Conservation (phyloP, 352 stramenopile species). For the Lagenidium sp. region DNA sequence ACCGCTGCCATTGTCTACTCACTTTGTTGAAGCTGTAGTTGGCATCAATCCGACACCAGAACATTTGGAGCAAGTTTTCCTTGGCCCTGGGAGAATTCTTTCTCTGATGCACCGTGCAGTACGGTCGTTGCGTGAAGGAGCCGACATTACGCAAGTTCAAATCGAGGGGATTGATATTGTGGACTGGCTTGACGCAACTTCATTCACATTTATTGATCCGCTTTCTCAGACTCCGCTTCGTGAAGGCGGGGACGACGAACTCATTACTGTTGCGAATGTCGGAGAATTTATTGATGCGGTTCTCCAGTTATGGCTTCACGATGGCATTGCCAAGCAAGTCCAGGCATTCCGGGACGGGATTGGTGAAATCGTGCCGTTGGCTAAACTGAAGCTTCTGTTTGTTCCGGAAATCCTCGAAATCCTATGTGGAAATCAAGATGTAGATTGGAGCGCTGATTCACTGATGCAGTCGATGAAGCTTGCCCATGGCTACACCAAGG, state of each 20-base stretch:
- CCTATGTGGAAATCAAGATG: constrained; percentile 66
- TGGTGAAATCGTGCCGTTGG: constrained; percentile 56
- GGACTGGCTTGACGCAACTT: constrained; percentile 58
- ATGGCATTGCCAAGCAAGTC: constrained; percentile 55
- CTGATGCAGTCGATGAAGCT: constrained; percentile 69
- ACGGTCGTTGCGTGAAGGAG: constrained; percentile 7
- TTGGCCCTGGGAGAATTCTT: constrained; percentile 52
- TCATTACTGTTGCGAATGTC: constrained; percentile 51
- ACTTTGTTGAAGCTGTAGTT: no score
- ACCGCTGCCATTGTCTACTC: constrained; percentile 52
- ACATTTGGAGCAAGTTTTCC: constrained; percentile 50
- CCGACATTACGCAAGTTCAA: constrained; percentile 27
- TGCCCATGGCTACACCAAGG: constrained; percentile 75
- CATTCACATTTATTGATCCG: constrained; percentile 71
- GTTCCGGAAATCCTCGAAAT: constrained; percentile 54
- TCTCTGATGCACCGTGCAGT: constrained; percentile 28
- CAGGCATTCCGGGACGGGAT: constrained; percentile 70
- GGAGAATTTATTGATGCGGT: constrained; percentile 44
- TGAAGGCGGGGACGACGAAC: constrained; percentile 23
- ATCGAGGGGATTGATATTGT: constrained; percentile 41
- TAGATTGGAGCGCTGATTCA: constrained; percentile 55
- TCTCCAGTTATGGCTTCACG: constrained; percentile 49
- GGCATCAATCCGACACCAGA: no score
- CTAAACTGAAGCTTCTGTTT: constrained; percentile 63
- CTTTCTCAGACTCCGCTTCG: constrained; percentile 60